Base-by-base conservation (phyloP, 1,139 yeast genomes). In the Debaryomyces singareniensis region DNA sequence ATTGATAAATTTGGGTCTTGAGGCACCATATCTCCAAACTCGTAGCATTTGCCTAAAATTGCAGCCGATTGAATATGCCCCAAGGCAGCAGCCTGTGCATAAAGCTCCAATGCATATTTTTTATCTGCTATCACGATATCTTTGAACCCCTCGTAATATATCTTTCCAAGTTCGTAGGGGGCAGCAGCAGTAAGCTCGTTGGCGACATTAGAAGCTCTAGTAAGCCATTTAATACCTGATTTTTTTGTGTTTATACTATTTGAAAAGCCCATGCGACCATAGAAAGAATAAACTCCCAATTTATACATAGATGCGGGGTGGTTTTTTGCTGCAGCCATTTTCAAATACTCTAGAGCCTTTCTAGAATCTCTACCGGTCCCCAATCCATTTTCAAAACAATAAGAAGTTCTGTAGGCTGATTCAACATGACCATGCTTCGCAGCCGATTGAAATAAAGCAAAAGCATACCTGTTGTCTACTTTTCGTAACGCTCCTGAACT, bases 281-380 rank as follows among this genome's bases (percentile, higher is more conserved):
- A 75, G 52, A 82, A 91, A 24, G 87, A 81, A 40, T 89, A 87
- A 29, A 85, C 68, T 5, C 97, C 97, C 39, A 87, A 66, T 49
- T 89, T 83, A 58, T 82, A 82, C 95, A 89, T 86, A 4, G 97
- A 96, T 10, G 95, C 91, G 0, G 96, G 87, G 52, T 91, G 98
- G 49, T 85, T 85, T 48, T 82, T 81, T 16, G 89, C 71, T 0
- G 97, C 95, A 0, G 97, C 95, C 54, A 80, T 80, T 49, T 84
- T 81, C 38, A 86, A 61, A 53, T 80, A 87, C 42, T 85, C 94
- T 9, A 86, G 61, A 1, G 95, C 91, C 46, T 86, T 80, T 35
- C 95, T 71, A 1, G 95, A 78, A 53, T 91, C 96, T 45, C 94
- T 73, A 12, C 87, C 78, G 5, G 93, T 83, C 4, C 98, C 98